Evolutionary conservation across 306 rosid species (phyloP).

Genomic region (Dalbergia cochinchinensis): DNA sequence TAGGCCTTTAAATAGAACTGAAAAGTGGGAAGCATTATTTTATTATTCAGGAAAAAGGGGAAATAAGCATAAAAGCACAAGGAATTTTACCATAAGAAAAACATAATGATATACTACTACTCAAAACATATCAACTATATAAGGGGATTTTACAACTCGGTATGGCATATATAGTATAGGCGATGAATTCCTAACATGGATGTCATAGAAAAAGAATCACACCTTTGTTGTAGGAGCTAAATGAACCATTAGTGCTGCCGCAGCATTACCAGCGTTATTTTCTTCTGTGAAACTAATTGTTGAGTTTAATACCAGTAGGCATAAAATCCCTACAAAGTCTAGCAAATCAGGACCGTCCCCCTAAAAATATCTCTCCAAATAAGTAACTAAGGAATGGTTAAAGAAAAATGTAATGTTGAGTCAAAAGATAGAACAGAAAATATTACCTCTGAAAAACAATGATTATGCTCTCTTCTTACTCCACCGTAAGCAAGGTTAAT

Average conservation of each 20-base stretch:
- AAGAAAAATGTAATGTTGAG: slow-evolving; percentile 17
- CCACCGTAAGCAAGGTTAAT: slow-evolving; percentile 89
- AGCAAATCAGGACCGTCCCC: slow-evolving; percentile 94
- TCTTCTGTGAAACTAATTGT: slow-evolving; percentile 94
- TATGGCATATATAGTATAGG: slow-evolving; percentile 17
- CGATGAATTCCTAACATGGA: slow-evolving; percentile 62
- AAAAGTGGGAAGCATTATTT: too few relatives aligned
- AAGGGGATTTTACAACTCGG: slow-evolving; percentile 22
- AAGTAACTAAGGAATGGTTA: slow-evolving; percentile 30
- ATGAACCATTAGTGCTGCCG: slow-evolving; percentile 81
- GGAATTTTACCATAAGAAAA: slow-evolving; percentile 26
- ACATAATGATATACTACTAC: neutral
- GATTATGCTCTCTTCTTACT: slow-evolving; percentile 56
- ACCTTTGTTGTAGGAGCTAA: slow-evolving; percentile 89
- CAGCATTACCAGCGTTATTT: slow-evolving; percentile 91
- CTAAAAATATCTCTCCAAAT: slow-evolving; percentile 55
- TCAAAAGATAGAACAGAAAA: neutral
- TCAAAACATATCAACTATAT: slow-evolving; percentile 44
- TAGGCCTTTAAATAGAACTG: too few relatives aligned
- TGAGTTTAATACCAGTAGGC: slow-evolving; percentile 77
- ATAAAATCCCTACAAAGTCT: slow-evolving; percentile 84
- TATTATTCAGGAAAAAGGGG: neutral
- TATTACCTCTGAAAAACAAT: slow-evolving; percentile 15
- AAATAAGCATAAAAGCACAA: neutral
- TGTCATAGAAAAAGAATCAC: slow-evolving; percentile 23